Base-by-base conservation (phyloP, 805 yeast species). In the Teunomyces lycoperdinae region DNA sequence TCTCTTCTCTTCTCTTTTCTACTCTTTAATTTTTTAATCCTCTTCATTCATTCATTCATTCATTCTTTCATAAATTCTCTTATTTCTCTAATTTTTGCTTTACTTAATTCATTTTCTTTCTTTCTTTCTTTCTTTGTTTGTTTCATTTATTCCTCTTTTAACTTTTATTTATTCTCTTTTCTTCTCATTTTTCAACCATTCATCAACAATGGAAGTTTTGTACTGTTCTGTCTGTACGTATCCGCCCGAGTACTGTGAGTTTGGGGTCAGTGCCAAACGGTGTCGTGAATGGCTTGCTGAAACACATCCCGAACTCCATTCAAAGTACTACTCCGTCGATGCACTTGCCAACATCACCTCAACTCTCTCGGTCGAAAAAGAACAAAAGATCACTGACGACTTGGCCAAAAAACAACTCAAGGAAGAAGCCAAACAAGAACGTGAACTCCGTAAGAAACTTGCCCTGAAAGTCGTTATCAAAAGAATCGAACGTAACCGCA, bases 201-300 rank as follows among this genome's bases (percentile, higher is more conserved):
- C 26, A 36, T n/a, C 42, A 50, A 26, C 14, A 69, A 46, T 70
- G 14, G 68, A 66, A 53, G 54, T 66, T 16, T 60, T 77, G 11
- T 89, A 89, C 69, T 89, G 96, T 64, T 89, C 81, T 4, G 79
- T 88, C 10, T 89, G 96, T 63, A 70, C 89, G 1, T 84, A 79
- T 61, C 96, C 96, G n/a, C 89, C 89, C 3, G 96, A 80, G 67
- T 91, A 84, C 70, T 91, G 98, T 71, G 97, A 92, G 63, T 91
- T 91, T 62, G 94, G 96, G 9, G 87, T 86, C 41, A 71, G 83
- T 26, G 77, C 87, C 66, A 85, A 84, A 62, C 81, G 88, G 61
- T 91, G 98, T 70, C 89, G 87, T 58, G 81, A 78, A 17, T 89
- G 97, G 96, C 75, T 92, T 39, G 71, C 78, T 48, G 81, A 78